Base-by-base conservation (phyloP, 2,329 filamentous ascomycete species). In the Mycosphaerelloides madeirae region DNA sequence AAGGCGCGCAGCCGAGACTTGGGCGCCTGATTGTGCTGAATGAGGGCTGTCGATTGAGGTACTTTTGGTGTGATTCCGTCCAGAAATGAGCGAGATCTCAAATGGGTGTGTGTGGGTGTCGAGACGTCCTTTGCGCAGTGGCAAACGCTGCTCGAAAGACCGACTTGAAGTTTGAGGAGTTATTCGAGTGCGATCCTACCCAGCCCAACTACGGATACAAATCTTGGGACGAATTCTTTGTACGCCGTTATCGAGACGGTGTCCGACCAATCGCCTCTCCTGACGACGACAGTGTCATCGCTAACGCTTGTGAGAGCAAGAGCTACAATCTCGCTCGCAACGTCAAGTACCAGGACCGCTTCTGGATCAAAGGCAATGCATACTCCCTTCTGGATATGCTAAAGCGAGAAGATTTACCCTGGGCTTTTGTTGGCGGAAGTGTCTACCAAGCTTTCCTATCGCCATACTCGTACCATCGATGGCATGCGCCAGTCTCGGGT, bases 201-300 rank as follows among this genome's bases (percentile, higher is more conserved):
- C 68, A 69, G 4, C 63, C 74, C 49, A 58, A 80, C 57, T 72
- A 77, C 48, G 81, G 83, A 12, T 86, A 70, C 66, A 76, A 69
- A 42, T 83, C 79, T 0, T 85, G 83, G 83, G 83, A 86, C 45
- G 68, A 78, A 54, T 86, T 85, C 65, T 86, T 87, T 65, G 83
- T 79, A 0, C 75, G 83, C 6, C 44, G 67, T 5, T 40, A 31
- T 28, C 15, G 19, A n/a, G 29, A 40, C 6, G 38, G 38, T 6
- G 72, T 84, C 38, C 71, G 65, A 6, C 69, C 75, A 78, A 0
- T 74, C 82, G 6, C 43, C 68, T 6, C 72, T 84, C 41, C 71
- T 65, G 6, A 69, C 75, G 0, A 70, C 76, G 3, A 70, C 77
- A 61, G 55, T 18, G 65, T 79, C 16, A 75, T 86, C 43, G 73